Conservation (phyloP, 192 early-diverging fungal species). For the Chytriomyces hyalinus region DNA sequence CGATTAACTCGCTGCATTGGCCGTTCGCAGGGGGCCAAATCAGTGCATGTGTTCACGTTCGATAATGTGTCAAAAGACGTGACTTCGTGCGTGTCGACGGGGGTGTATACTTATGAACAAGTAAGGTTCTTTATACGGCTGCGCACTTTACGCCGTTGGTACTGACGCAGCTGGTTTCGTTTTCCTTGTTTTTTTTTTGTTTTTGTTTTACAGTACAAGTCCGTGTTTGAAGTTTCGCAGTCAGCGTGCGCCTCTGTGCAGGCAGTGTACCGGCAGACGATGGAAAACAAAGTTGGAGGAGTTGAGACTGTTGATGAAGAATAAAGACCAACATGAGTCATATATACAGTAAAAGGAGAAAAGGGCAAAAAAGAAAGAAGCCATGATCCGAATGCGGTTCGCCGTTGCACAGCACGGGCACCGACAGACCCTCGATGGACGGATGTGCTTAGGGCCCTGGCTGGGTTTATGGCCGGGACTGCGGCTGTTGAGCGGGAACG, state of each 20-base stretch:
- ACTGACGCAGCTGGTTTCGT: neutral
- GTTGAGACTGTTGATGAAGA: too few species aligned
- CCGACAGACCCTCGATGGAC: too few species aligned
- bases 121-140: conserved; percentile 32
- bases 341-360: too few species aligned
- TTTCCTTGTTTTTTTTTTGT: neutral
- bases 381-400: too few species aligned
- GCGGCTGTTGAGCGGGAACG: too few species aligned
- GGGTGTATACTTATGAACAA: conserved; percentile 72
- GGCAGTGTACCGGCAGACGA: conserved; percentile 9
- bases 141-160: neutral
- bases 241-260: conserved; percentile 7
- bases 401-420: too few species aligned
- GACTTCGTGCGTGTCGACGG: conserved; percentile 74
- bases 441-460: too few species aligned
- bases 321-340: too few species aligned
- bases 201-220: conserved; percentile 10
- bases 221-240: neutral
- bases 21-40: conserved; percentile 57
- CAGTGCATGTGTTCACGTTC: conserved; percentile 87
- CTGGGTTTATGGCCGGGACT: too few species aligned
- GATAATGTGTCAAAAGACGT: conserved; percentile 55
- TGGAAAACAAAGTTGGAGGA: conserved; percentile 3
- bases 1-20: neutral
- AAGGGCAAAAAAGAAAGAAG: too few species aligned